Percentiles rank a stretch among this genome's conserved stretches.
phyloP scores from a whole-genome alignment of 164 flowering plant genomes.

The Aristolochia californica region DNA sequence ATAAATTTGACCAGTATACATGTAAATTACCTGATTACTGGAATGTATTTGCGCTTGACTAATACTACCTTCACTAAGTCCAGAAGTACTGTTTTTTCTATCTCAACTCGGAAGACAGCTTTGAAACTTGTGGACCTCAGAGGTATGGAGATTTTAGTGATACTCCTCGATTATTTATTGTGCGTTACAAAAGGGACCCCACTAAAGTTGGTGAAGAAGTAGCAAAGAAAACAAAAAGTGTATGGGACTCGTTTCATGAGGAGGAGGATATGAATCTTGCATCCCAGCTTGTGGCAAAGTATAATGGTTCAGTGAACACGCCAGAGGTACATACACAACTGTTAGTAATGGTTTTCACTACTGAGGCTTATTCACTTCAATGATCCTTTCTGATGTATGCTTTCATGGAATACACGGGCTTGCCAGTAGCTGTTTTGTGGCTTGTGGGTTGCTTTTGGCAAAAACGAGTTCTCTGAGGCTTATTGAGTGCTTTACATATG shows the following conservation, averaged over 20 bases:
- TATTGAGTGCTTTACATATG: too few species aligned
- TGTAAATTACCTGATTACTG: too few species aligned
- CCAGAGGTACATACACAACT: slow-evolving; percentile 35
- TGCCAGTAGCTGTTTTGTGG: background rate
- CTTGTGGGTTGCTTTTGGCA: too few species aligned
- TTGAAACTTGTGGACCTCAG: slow-evolving; percentile 82
- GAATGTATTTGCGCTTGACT: background rate
- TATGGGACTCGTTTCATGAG: slow-evolving; percentile 31
- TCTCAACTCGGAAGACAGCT: slow-evolving; percentile 50
- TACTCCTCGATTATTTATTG: slow-evolving; percentile 54
- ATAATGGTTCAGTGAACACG: slow-evolving; percentile 61
- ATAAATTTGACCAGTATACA: too few species aligned
- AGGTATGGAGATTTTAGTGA: slow-evolving; percentile 41
- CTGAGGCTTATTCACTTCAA: background rate
- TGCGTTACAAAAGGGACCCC: slow-evolving; percentile 69
- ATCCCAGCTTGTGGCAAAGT: slow-evolving; percentile 79
- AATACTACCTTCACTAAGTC: slow-evolving; percentile 8
- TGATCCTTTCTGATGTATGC: background rate
- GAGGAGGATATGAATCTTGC: slow-evolving; percentile 53
- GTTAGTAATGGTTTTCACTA: background rate
- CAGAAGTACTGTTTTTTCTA: slow-evolving; percentile 79
- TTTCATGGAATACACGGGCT: background rate
- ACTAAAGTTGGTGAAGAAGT: slow-evolving; percentile 28
- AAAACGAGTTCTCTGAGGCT: too few species aligned
- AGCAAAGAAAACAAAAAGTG: slow-evolving; percentile 29